Evolutionary conservation across 306 rosid genomes (phyloP).

Genomic region (Aeschynomene evenia): DNA sequence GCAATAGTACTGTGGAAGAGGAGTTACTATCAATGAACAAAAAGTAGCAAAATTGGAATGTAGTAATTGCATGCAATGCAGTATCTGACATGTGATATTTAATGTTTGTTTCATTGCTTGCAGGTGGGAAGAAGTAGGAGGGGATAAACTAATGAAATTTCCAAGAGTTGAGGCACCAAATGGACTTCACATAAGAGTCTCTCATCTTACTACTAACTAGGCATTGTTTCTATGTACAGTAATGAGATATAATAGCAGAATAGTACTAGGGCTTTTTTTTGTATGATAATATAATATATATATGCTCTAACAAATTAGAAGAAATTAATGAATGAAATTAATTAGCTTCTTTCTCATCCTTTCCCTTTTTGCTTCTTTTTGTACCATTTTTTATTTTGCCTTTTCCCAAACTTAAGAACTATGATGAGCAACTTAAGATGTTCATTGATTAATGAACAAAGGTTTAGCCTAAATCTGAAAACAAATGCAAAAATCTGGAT

Average conservation of each 20-base stretch:
- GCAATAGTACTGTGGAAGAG: neutral
- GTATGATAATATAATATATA: no score
- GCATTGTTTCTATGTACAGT: conserved; percentile 44
- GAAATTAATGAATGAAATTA: conserved; percentile 40
- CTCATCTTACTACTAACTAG: conserved; percentile 53
- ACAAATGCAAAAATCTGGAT: no score
- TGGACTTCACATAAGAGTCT: conserved; percentile 90
- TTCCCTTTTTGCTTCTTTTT: neutral
- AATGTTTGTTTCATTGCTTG: conserved; percentile 28
- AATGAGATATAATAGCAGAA: conserved; percentile 38
- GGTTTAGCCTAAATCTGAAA: no score
- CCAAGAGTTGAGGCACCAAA: conserved; percentile 98
- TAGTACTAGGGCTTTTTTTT: conserved; percentile 18
- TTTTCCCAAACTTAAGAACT: no score
- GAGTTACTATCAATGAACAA: neutral
- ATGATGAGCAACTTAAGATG: no score
- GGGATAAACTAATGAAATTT: conserved; percentile 86
- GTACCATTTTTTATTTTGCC: neutral
- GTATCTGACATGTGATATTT: conserved; percentile 29
- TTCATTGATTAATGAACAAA: no score
- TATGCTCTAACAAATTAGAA: conserved; percentile 53
- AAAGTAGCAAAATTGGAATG: conserved; percentile 4
- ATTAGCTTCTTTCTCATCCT: conserved; percentile 11
- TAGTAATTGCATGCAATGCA: neutral
- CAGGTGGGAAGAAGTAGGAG: conserved; percentile 99